Base-by-base conservation (phyloP, 1,139 yeast species). In the Candida tetrigidarum region DNA sequence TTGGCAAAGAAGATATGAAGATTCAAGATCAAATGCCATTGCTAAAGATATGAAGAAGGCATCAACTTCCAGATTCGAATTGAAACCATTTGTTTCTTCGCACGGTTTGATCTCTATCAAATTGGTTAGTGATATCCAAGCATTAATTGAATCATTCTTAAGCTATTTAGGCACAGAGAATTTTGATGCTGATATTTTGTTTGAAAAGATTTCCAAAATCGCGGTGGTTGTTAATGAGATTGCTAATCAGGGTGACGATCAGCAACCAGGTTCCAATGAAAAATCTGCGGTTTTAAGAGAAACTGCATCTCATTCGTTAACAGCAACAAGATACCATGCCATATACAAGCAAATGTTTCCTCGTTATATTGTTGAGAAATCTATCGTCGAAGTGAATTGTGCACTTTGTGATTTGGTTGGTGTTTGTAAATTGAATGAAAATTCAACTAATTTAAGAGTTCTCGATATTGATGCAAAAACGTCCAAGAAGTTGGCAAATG, bases 281-380 rank as follows among this genome's bases (percentile, higher is more conserved):
- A 49, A 66, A 56, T 52, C 74, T 1, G 52, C 63, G 4, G 63
- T 81, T 38, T 74, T 86, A 12, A 79, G 89, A 46, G 87, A 86
- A 41, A 77, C 96, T 0, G 80, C 88, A 11, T 83, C 91, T 23
- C 91, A 86, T 66, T 78, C 86, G 1, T 81, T 92, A 41, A 83
- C 96, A 4, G 80, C 93, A 0, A 80, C 96, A 0, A 78, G 97
- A 57, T 90, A 90, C 60, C 88, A 74, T 62, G 83, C 89, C 1
- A 69, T 83, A 5, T 84, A 87, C 50, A 71, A 79, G 5, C 77
- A 78, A 7, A 59, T 88, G 11, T 67, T 90, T 43, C 97, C 98
- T 1, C 78, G 78, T 45, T 71, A 87, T 28, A 78, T 91, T 8
- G 74, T 92, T 32, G 89, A 90, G 64, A 82, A 92, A 20, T 86